These are phyloP conservation scores for Glycine latifolia DNA, from an alignment of 306 rosid genomes.

Conservation along the genomic window DNA sequence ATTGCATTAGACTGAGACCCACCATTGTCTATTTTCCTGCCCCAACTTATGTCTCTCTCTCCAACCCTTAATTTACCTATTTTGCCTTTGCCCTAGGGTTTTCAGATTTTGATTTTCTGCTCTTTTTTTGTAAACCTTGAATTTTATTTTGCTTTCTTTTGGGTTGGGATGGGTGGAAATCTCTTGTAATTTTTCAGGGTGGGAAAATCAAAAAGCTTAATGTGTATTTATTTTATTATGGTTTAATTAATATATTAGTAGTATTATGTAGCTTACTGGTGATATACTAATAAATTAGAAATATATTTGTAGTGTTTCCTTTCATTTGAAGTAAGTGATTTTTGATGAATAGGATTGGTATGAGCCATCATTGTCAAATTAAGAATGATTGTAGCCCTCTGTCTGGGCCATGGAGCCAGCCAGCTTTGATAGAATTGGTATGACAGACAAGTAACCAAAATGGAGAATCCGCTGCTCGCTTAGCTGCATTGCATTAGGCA, in stretches of 20 bases:
- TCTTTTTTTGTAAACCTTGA: background rate
- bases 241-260: conserved; percentile 11
- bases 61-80: conserved; percentile 17
- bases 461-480: conserved; percentile 43
- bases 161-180: conserved; percentile 56
- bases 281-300: conserved; percentile 46
- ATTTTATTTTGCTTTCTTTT: background rate
- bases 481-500: conserved; percentile 46
- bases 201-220: conserved; percentile 47
- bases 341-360: conserved; percentile 37
- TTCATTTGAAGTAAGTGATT: background rate
- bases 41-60: conserved; percentile 29
- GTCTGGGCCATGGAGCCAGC: conserved; percentile 42
- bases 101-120: background rate
- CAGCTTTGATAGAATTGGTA: conserved; percentile 48
- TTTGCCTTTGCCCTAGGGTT: conserved; percentile 38
- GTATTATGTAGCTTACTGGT: conserved; percentile 43
- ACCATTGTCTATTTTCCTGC: conserved; percentile 53
- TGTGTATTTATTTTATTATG: conserved; percentile 52
- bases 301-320: background rate
- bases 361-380: conserved; percentile 35
- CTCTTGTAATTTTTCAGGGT: conserved; percentile 65
- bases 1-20: conserved; percentile 61
- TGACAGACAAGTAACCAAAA: conserved; percentile 49
- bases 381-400: conserved; percentile 30